phyloP scores from a whole-genome alignment of 2,329 filamentous ascomycete species.

The Epichloe brachyelytri region DNA sequence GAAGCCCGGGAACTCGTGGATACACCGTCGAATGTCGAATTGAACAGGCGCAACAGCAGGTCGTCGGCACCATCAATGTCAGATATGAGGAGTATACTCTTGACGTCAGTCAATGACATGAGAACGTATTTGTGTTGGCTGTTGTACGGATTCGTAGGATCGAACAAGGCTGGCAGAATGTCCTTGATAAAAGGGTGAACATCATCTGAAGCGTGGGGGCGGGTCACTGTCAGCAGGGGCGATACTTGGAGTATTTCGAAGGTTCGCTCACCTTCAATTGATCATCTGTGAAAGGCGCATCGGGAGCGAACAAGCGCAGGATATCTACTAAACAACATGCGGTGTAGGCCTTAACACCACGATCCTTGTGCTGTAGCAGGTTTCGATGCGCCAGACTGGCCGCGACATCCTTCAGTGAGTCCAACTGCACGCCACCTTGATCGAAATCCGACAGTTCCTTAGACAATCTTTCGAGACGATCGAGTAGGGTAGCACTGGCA shows the following conservation, averaged over 20 bases:
- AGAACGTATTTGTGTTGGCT: slow-evolving; percentile 87
- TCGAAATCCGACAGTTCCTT: slow-evolving; percentile 77
- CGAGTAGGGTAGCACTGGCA: slow-evolving; percentile 65
- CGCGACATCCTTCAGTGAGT: slow-evolving; percentile 73
- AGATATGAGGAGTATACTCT: slow-evolving; percentile 83
- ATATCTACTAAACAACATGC: slow-evolving; percentile 88
- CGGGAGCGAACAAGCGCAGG: slow-evolving; percentile 79
- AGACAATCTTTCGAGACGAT: slow-evolving; percentile 66
- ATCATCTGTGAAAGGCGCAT: slow-evolving; percentile 82
- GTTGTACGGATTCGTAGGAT: slow-evolving; percentile 82
- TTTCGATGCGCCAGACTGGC: slow-evolving; percentile 74
- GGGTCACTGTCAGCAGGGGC: slow-evolving; percentile 5
- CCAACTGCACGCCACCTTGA: slow-evolving; percentile 70
- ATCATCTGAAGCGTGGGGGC: slow-evolving; percentile 53
- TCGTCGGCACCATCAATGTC: slow-evolving; percentile 75
- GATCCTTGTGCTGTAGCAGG: slow-evolving; percentile 81
- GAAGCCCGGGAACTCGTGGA: slow-evolving; percentile 63
- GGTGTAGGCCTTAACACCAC: slow-evolving; percentile 79
- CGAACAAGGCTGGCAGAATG: slow-evolving; percentile 72
- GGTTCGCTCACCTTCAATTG: slow-evolving; percentile 65
- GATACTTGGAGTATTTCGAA: slow-evolving; percentile 8
- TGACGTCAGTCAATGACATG: slow-evolving; percentile 77
- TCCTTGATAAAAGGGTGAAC: slow-evolving; percentile 75
- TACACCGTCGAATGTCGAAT: slow-evolving; percentile 81
- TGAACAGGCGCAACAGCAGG: slow-evolving; percentile 71